phyloP scores from a whole-genome alignment of 2,329 filamentous ascomycete genomes.

The Triangularia verruculosa region DNA sequence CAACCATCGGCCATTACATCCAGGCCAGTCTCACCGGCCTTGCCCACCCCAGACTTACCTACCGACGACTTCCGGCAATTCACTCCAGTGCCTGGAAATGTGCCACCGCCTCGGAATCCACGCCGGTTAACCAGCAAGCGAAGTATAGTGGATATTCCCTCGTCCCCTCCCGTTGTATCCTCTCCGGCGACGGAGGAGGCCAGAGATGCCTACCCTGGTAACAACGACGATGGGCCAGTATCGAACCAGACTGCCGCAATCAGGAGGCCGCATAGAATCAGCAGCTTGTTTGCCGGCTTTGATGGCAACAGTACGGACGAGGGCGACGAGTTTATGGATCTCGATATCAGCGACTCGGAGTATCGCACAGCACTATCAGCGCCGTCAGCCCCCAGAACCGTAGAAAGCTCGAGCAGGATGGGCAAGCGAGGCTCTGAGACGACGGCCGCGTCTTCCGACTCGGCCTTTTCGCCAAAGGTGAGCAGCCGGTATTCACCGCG shows the following conservation, averaged over 20 bases:
- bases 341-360: constrained; percentile 63
- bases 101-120: constrained; percentile 61
- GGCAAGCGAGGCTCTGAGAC: constrained; percentile 44
- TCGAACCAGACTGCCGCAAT: constrained; percentile 58
- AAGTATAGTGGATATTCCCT: constrained; percentile 48
- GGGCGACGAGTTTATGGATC: constrained; percentile 58
- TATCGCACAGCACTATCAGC: constrained; percentile 64
- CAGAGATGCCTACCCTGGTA: constrained; percentile 69
- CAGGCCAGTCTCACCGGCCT: constrained; percentile 53
- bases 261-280: constrained; percentile 70
- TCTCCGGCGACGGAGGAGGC: constrained; percentile 38
- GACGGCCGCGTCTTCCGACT: constrained; percentile 44
- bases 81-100: constrained; percentile 50
- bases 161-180: constrained; percentile 43
- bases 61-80: constrained; percentile 43
- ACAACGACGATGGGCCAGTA: constrained; percentile 76
- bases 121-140: constrained; percentile 49
- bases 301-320: constrained; percentile 69
- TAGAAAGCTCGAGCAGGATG: constrained; percentile 26
- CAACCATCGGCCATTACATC: constrained; percentile 73
- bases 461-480: constrained; percentile 33
- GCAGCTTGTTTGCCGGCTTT: constrained; percentile 84
- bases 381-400: constrained; percentile 37
- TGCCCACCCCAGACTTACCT: constrained; percentile 27
- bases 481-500: constrained; percentile 26